Base-by-base conservation (phyloP, 352 stramenopile species). In the Phytophthora foliorum region DNA sequence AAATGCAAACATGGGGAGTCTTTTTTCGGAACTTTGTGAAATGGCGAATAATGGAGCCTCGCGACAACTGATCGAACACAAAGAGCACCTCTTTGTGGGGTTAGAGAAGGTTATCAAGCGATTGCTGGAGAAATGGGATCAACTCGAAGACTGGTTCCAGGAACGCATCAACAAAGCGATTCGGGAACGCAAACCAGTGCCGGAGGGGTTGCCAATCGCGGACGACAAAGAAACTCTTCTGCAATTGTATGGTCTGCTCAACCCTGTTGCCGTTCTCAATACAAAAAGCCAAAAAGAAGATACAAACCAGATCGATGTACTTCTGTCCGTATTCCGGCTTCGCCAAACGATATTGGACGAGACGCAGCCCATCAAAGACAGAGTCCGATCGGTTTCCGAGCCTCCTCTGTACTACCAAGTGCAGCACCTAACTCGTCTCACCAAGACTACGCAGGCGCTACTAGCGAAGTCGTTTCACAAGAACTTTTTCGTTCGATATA, bases 101-200 rank as follows among this genome's bases (percentile, higher is more conserved):
- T 36, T 67, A 13, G 50, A 11, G 3, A 60, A 39, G 21, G 59
- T 60, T 38, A 22, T 67, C 6, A 46, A 32, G 5, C 49, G 59
- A 10, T 14, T 67, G 17, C 50, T 67, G 3, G 13, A 39, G 14
- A 65, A 65, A 22, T 65, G 45, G 57, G 57, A 57, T 3, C 39
- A 60, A 42, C 59, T 67, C 11, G 59, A 60, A 54, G 50, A 67
- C 21, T 60, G 59, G 39, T 67, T 67, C 24, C 39, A 67, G 22
- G 50, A 55, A 19, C 49, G 29, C 17, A 54, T 48, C n/a, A 22
- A 49, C 19, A 67, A 67, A 42, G 32, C 29, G 9, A 67, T 60
- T n/a, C n/a, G 59, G 16, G 59, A 55, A 0, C 59, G 51, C 34
- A 60, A 61, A 16, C 0, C 21, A 32, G 31, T 16, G n/a, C 58